Evolutionary conservation across 2,329 filamentous ascomycete species (phyloP).

Genomic region (Fusarium bulbicola): DNA sequence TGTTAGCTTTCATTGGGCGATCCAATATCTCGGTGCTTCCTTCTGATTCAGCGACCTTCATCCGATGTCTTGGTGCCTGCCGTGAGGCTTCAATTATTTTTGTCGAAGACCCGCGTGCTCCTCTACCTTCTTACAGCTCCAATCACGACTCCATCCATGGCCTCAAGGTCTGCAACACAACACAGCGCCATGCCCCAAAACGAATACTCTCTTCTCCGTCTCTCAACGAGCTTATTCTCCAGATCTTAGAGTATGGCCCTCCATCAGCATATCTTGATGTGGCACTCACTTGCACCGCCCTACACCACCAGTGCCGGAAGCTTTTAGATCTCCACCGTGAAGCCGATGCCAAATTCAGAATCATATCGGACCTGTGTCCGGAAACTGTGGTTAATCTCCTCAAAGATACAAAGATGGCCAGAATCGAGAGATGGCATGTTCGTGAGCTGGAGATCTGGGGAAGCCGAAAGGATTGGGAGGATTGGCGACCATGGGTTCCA

Average conservation of each 20-base stretch:
- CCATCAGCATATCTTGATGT: slow-evolving; percentile 1
- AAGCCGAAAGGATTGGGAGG: slow-evolving; percentile 7
- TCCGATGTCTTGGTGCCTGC: not conserved
- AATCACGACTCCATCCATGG: too few species aligned
- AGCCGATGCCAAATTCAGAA: not conserved
- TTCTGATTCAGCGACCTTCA: not conserved
- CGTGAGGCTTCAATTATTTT: not conserved
- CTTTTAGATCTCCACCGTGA: slow-evolving; percentile 1
- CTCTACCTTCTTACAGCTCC: not conserved
- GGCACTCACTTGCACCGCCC: slow-evolving; percentile 10
- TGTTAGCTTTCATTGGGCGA: not conserved
- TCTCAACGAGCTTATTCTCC: slow-evolving; percentile 8
- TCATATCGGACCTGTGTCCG: slow-evolving; percentile 7
- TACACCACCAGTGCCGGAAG: not conserved
- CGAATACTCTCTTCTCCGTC: not conserved
- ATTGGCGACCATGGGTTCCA: slow-evolving; percentile 17
- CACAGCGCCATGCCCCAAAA: not conserved
- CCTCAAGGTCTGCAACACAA: not conserved
- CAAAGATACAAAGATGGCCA: rapidly evolving
- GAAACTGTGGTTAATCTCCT: not conserved
- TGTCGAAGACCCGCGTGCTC: not conserved
- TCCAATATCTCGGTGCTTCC: not conserved
- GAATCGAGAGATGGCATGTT: slow-evolving; percentile 19
- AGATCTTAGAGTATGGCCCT: not conserved
- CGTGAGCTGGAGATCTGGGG: slow-evolving; percentile 33